Evolutionary conservation across 805 yeast genomes (phyloP).

Genomic region (Candida dajiaensis): DNA sequence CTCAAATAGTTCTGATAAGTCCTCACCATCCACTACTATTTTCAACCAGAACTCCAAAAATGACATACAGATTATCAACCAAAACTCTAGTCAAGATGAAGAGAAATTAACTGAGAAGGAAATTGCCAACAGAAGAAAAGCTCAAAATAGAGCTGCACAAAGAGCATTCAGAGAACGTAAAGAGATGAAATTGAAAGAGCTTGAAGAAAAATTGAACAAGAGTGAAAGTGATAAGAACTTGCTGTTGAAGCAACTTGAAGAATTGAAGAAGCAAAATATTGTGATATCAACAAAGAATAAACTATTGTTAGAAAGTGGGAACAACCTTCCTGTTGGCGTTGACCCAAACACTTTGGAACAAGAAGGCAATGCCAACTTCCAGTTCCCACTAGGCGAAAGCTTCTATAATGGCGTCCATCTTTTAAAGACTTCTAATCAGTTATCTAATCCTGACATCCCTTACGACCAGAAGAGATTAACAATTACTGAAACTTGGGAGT

Average conservation of each 20-base stretch:
- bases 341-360: slow-evolving; percentile 2
- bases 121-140: slow-evolving; percentile 58
- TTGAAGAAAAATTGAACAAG: slow-evolving; percentile 48
- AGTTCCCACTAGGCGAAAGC: slow-evolving; percentile 24
- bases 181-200: slow-evolving; percentile 77
- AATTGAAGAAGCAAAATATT: slow-evolving; percentile 46
- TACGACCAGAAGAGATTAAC: slow-evolving; percentile 46
- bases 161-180: slow-evolving; percentile 94
- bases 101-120: slow-evolving; percentile 62
- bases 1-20: slow-evolving; percentile 14
- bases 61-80: slow-evolving; percentile 5
- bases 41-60: slow-evolving; percentile 7
- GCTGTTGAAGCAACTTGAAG: slow-evolving; percentile 43
- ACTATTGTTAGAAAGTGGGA: slow-evolving; percentile 33
- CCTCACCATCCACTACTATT: slow-evolving; percentile 14
- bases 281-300: slow-evolving; percentile 60
- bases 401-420: not conserved
- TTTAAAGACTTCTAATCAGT: slow-evolving; percentile 9
- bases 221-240: slow-evolving; percentile 50
- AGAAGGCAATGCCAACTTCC: slow-evolving; percentile 13
- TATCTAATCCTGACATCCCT: slow-evolving; percentile 21
- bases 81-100: slow-evolving; percentile 37
- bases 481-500: slow-evolving; percentile 81
- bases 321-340: not conserved
- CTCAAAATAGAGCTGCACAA: slow-evolving; percentile 98